phyloP scores from a whole-genome alignment of 1,139 yeast genomes.

The Saccharomyces pastorianus region DNA sequence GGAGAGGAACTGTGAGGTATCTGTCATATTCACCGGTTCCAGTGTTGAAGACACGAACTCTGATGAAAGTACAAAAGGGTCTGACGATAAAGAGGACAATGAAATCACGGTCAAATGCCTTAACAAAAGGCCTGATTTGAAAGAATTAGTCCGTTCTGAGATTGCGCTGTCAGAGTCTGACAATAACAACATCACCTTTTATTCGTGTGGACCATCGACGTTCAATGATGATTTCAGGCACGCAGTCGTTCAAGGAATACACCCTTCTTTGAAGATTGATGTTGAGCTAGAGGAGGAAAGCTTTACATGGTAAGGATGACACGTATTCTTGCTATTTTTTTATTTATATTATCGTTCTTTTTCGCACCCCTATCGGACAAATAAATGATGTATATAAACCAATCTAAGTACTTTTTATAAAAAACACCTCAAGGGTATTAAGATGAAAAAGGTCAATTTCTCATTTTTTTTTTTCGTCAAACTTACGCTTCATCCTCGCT shows the following conservation, averaged over 20 bases:
- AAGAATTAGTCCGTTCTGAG: conserved; percentile 33
- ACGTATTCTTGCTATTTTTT: not conserved
- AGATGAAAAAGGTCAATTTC: too few relatives aligned
- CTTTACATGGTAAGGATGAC: conserved; percentile 31
- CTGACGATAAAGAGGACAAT: conserved; percentile 9
- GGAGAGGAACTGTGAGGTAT: conserved; percentile 24
- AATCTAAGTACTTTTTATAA: not conserved
- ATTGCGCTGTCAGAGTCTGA: conserved; percentile 19
- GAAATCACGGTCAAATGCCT: conserved; percentile 13
- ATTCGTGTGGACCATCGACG: conserved; percentile 39
- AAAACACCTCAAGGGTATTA: not conserved
- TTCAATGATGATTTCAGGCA: conserved; percentile 36
- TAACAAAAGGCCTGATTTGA: conserved; percentile 40
- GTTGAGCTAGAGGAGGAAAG: conserved; percentile 40
- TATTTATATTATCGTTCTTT: not conserved
- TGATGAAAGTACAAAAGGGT: not conserved
- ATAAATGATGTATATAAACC: not conserved
- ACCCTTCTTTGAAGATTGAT: conserved; percentile 26
- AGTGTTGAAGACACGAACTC: not conserved
- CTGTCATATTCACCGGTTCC: conserved; percentile 7
- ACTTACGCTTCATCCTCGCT: conserved; percentile 6
- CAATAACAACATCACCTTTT: conserved; percentile 22
- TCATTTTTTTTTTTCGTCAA: too few relatives aligned
- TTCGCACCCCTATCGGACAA: not conserved
- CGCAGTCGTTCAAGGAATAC: conserved; percentile 26